Base-by-base conservation (phyloP, 805 yeast species). In the Suhomyces sp. region DNA sequence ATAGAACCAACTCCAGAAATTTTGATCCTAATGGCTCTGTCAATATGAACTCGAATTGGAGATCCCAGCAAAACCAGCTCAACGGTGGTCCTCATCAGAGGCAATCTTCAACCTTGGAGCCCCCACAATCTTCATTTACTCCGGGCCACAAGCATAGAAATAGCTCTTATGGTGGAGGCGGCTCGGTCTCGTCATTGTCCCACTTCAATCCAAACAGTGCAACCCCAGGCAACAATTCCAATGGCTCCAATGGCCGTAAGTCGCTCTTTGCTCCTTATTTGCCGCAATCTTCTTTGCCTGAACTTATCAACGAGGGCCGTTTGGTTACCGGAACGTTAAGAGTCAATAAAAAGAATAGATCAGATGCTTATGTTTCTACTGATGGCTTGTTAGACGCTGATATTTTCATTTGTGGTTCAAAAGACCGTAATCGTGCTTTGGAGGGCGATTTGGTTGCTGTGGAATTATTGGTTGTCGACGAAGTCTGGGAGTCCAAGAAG, bases 341-440 rank as follows among this genome's bases (percentile, higher is more conserved):
- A 58, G 99, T 94, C 43, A 94, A 94, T 73, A 92, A 91, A 70
- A 94, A 94, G 70, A 94, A 94, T 68, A 80, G 99, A 61, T 90
- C 97, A 1, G 98, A 94, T 71, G 99, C 99, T 0, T 94, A 96
- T 71, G 98, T 94, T n/a, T 84, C 97, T 6, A 93, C 98, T 0
- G 97, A 92, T 67, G 97, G 97, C 1, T 80, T 92, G 29, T 79
- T 94, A 56, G 99, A 94, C 69, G 96, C 99, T 0, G 99, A 94
- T 69, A 90, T 94, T 55, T 94, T 91, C 65, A 94, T 94, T 58
- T 94, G 98, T 75, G 99, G 99, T 9, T 92, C 98, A 9, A 94
- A 94, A 68, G 99, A 94, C 71, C 87, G 99, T 68, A 94, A 94
- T 70, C 85, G 99, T 67, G 98, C 99, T 2, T 75, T 94, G 50